These are phyloP conservation scores for Microdochium nivale DNA, from an alignment of 2,329 filamentous ascomycete species.

Conservation along the genomic window DNA sequence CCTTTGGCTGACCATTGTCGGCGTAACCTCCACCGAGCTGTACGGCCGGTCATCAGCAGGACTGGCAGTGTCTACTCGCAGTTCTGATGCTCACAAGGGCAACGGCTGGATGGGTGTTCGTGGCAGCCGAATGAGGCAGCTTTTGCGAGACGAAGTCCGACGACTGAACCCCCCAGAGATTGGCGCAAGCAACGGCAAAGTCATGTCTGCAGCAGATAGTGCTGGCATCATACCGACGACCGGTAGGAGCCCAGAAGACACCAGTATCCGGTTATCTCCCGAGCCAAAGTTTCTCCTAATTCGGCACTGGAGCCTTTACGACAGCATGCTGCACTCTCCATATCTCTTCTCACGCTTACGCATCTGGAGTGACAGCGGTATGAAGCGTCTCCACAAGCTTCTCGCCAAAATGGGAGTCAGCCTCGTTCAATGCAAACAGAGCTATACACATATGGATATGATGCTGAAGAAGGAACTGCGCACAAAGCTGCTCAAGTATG, in stretches of 20 bases:
- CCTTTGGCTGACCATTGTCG: constrained; percentile 90
- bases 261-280: constrained; percentile 81
- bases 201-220: constrained; percentile 46
- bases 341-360: constrained; percentile 88
- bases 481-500: constrained; percentile 81
- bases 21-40: constrained; percentile 86
- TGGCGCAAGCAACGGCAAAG: constrained; percentile 46
- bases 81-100: constrained; percentile 44
- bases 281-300: constrained; percentile 91
- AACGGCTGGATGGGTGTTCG: constrained; percentile 76
- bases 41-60: constrained; percentile 81
- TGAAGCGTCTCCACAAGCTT: constrained; percentile 85
- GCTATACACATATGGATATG: constrained; percentile 98
- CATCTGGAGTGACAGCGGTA: constrained; percentile 86
- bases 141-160: constrained; percentile 87
- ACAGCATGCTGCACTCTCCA: constrained; percentile 96
- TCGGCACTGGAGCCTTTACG: constrained; percentile 93
- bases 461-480: constrained; percentile 83
- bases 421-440: constrained; percentile 86
- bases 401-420: constrained; percentile 98
- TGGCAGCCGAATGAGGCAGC: constrained; percentile 74
- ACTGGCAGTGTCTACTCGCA: constrained; percentile 52
- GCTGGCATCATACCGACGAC: constrained; percentile 83
- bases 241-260: constrained; percentile 82
- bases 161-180: constrained; percentile 77